Conservation (phyloP, 768 basidiomycete species). For the Phallus indusiatus region DNA sequence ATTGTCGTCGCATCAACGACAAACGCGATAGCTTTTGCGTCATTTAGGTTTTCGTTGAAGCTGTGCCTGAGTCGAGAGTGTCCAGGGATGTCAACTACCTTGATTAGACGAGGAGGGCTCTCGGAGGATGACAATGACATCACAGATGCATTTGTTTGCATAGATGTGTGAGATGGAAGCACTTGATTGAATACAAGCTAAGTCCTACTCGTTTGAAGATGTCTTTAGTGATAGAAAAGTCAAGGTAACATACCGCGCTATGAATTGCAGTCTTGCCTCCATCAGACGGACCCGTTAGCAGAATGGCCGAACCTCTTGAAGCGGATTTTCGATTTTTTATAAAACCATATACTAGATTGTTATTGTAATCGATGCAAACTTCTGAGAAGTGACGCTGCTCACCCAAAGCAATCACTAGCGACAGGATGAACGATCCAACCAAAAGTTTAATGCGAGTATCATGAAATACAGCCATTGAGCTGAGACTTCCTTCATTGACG, state of each 20-base stretch:
- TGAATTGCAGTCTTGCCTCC: slow-evolving; percentile 76
- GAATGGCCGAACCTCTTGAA: slow-evolving; percentile 47
- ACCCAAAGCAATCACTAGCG: slow-evolving; percentile 35
- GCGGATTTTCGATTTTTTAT: slow-evolving; percentile 34
- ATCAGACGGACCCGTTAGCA: slow-evolving; percentile 69
- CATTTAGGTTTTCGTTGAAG: slow-evolving; percentile 53
- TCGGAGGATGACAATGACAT: slow-evolving; percentile 33
- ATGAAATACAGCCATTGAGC: background rate
- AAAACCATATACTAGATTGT: slow-evolving; percentile 33
- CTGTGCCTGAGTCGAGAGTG: slow-evolving; percentile 73
- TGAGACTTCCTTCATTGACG: background rate
- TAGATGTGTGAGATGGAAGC: slow-evolving; percentile 62
- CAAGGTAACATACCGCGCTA: slow-evolving; percentile 43
- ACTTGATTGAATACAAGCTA: slow-evolving; percentile 60
- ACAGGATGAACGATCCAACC: slow-evolving; percentile 22
- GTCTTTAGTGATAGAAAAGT: background rate
- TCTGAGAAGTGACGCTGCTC: slow-evolving; percentile 17
- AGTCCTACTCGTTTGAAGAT: slow-evolving; percentile 12
- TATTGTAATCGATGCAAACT: slow-evolving; percentile 12
- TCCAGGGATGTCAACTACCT: slow-evolving; percentile 60
- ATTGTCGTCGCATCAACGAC: slow-evolving; percentile 74
- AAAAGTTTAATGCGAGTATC: background rate
- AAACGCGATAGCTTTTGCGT: slow-evolving; percentile 61
- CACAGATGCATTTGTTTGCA: slow-evolving; percentile 58
- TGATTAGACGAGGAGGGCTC: slow-evolving; percentile 43